phyloP scores from a whole-genome alignment of 805 yeast species.

The Lipomyces kockii region DNA sequence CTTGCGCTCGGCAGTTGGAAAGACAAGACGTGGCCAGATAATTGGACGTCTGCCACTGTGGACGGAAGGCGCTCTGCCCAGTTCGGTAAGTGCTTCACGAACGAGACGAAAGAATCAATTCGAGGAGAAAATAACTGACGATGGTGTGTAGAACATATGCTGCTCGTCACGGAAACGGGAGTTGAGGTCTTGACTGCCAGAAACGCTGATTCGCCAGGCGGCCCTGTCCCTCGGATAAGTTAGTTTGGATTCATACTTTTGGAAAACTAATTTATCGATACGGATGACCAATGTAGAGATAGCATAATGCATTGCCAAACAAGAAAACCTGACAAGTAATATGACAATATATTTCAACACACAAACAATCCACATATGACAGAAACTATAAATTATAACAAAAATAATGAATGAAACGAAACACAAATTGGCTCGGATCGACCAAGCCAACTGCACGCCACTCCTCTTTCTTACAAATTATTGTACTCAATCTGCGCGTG shows the following conservation, averaged over 20 bases:
- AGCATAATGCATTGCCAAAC: neutral
- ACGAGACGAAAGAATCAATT: too few species aligned
- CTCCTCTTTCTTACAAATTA: neutral
- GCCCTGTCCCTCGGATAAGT: conserved; percentile 53
- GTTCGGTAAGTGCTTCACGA: conserved; percentile 54
- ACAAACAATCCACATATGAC: neutral
- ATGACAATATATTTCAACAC: neutral
- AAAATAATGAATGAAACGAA: neutral
- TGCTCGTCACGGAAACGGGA: conserved; percentile 91
- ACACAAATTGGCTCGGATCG: neutral
- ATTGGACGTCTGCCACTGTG: conserved; percentile 91
- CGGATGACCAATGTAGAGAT: neutral
- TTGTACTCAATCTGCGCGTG: neutral
- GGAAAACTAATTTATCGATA: neutral
- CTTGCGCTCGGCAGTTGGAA: conserved; percentile 79
- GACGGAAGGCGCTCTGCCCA: conserved; percentile 93
- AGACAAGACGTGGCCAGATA: conserved; percentile 93
- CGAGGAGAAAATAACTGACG: neutral
- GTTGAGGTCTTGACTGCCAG: conserved; percentile 88
- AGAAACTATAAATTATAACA: neutral
- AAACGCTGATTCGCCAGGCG: conserved; percentile 84
- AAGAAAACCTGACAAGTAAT: neutral
- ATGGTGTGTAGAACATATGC: conserved; percentile 66
- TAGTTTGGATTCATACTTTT: neutral
- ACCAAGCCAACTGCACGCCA: neutral